phyloP scores from a whole-genome alignment of 2,329 filamentous ascomycete species.

The Ophiostoma angusticollis region DNA sequence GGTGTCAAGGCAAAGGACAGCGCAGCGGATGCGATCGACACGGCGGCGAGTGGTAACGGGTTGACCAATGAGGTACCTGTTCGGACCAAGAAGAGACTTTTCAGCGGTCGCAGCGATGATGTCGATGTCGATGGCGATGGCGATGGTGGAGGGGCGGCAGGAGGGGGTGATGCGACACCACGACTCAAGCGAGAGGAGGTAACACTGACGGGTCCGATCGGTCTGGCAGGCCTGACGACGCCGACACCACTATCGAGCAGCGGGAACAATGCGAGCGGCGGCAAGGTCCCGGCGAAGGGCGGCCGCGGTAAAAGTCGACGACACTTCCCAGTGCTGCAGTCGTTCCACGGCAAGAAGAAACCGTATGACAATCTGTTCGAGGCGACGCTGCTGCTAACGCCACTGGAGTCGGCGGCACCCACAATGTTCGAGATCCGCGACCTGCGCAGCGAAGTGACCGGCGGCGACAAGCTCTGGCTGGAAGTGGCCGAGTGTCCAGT shows the following conservation, averaged over 20 bases:
- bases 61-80: not conserved
- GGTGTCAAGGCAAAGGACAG: conserved; percentile 4
- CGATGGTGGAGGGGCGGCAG: not conserved
- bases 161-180: not conserved
- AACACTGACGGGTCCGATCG: conserved; percentile 6
- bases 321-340: conserved; percentile 18
- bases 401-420: conserved; percentile 28
- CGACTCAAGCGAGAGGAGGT: conserved; percentile 8
- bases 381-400: conserved; percentile 34
- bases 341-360: conserved; percentile 23
- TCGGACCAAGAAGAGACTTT: not conserved
- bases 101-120: not conserved
- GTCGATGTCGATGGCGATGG: not conserved
- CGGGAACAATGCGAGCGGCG: conserved; percentile 13
- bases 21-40: not conserved
- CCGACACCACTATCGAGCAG: conserved; percentile 1
- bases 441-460: conserved; percentile 32
- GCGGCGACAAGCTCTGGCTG: conserved; percentile 40
- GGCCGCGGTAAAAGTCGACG: conserved; percentile 18
- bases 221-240: not conserved
- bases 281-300: conserved; percentile 6
- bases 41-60: not conserved
- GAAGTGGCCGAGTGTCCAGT: conserved; percentile 38
- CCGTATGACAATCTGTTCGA: conserved; percentile 41
- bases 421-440: conserved; percentile 40